Percentiles rank a stretch among this genome's conserved stretches.
Conservation (phyloP, 2,329 filamentous ascomycete genomes). For the Claviceps cyperi region DNA sequence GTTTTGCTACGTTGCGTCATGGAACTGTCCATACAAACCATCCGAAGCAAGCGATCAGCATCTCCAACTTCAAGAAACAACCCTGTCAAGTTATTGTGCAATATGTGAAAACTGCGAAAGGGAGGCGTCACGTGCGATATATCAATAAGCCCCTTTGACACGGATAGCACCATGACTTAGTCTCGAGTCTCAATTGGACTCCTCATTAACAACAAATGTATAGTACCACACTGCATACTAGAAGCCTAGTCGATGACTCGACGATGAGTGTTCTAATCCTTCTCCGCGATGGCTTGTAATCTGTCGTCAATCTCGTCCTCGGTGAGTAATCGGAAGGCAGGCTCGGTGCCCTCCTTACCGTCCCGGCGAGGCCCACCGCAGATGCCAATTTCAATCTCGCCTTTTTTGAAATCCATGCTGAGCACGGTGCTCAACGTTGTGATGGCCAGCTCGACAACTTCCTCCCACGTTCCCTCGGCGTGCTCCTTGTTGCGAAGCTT, state of each 20-base stretch:
- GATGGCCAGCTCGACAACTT: conserved; percentile 94
- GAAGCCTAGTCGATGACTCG: neutral
- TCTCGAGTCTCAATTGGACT: neutral
- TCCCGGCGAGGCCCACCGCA: conserved; percentile 76
- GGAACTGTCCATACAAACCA: neutral
- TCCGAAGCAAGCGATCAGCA: neutral
- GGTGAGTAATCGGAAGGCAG: conserved; percentile 73
- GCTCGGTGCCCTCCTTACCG: conserved; percentile 67
- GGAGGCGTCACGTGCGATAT: neutral
- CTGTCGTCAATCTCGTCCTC: conserved; percentile 98
- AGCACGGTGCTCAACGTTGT: conserved; percentile 89
- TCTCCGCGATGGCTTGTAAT: conserved; percentile 95
- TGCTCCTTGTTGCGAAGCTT: conserved; percentile 98
- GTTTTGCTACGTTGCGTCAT: neutral
- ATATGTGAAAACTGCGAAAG: neutral
- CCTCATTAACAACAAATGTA: conserved; percentile 1
- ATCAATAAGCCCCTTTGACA: neutral
- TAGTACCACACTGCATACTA: neutral
- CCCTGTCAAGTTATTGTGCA: neutral
- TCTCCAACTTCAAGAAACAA: neutral
- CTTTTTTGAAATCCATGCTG: conserved; percentile 99
- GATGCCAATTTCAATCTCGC: conserved; percentile 94
- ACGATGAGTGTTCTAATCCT: conserved; percentile 51
- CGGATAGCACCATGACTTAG: neutral
- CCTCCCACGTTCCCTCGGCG: conserved; percentile 87